Base-by-base conservation (phyloP, 2,329 filamentous ascomycete species). In the Trichoderma oligosporum region DNA sequence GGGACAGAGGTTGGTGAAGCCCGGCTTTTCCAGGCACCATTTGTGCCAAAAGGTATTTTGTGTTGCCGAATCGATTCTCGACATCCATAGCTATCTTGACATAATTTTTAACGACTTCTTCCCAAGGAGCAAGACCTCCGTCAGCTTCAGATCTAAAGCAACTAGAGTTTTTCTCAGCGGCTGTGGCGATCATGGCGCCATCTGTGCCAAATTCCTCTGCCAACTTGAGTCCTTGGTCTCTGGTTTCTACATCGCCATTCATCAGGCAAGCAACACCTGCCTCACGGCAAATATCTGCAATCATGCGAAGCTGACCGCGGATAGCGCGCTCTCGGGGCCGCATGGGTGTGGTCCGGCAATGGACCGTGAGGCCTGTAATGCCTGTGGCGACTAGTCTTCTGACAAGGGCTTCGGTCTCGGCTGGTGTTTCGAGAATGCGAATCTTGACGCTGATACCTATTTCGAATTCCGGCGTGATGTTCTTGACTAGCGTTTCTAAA, bases 371-470 rank as follows among this genome's bases (percentile, higher is more conserved):
- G 0, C 89, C 92, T 2, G 87, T 94, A 69, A 99, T 97, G 2
- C 94, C 94, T 0, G 94, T 99, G 49, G 80, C 82, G 62, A 89
- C 89, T 3, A 99, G 84, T 57, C 83, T 80, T 51, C 85, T 79
- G 12, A 99, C 93, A 14, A 99, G 78, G 1, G 78, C 77, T 65
- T 89, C 85, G 0, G 94, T 99, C 68, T 87, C 76, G 59, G 85
- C 86, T 0, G 88, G 77, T 0, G 86, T 89, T 55, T 91, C 85
- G 2, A 99, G 79, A 24, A 99, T 81, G 47, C 94, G 85, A 58
- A 99, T 99, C 78, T 99, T 99, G 65, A 99, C 94, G 65, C 90
- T 96, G 68, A 99, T 94, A 56, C 93, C 92, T 63, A 99, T 95
- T 62, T 92, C 82, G 65, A 87, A 91, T 35, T 87, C 85, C 16